Conservation (phyloP, 306 rosid genomes). For the Canavalia gladiata region DNA sequence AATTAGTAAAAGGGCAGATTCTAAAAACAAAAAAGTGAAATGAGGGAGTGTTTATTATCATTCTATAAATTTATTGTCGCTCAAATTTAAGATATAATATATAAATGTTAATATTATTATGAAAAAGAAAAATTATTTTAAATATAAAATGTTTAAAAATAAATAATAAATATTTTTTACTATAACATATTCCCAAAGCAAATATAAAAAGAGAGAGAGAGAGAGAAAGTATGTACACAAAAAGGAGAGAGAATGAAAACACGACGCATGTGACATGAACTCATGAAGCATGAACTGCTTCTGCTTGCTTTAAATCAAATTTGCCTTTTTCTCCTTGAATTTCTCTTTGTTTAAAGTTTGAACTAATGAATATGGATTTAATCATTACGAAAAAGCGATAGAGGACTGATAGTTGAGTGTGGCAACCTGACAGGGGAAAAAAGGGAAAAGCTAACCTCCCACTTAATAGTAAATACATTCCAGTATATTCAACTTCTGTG, state of each 20-base stretch:
- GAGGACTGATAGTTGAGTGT: not conserved
- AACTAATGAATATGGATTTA: not conserved
- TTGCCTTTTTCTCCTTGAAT: conserved; percentile 30
- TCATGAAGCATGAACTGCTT: not conserved
- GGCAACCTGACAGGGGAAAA: not conserved
- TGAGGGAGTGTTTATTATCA: no score
- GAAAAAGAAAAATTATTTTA: no score
- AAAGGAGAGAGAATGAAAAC: not conserved
- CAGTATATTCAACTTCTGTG: no score
- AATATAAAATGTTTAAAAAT: no score
- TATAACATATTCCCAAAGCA: no score
- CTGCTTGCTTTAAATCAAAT: conserved; percentile 37
- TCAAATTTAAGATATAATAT: no score
- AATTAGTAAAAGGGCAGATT: not conserved
- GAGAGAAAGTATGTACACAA: not conserved
- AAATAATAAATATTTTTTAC: no score
- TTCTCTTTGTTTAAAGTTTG: conserved; percentile 37
- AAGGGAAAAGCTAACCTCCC: no score
- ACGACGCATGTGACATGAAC: conserved; percentile 16
- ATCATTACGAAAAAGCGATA: conserved; percentile 35
- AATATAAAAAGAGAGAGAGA: not conserved
- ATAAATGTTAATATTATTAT: no score
- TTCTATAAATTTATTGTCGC: no score
- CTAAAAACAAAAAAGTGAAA: no score
- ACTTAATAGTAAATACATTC: no score